phyloP scores from a whole-genome alignment of 257 asterid species.

The Solanum appendiculatum region DNA sequence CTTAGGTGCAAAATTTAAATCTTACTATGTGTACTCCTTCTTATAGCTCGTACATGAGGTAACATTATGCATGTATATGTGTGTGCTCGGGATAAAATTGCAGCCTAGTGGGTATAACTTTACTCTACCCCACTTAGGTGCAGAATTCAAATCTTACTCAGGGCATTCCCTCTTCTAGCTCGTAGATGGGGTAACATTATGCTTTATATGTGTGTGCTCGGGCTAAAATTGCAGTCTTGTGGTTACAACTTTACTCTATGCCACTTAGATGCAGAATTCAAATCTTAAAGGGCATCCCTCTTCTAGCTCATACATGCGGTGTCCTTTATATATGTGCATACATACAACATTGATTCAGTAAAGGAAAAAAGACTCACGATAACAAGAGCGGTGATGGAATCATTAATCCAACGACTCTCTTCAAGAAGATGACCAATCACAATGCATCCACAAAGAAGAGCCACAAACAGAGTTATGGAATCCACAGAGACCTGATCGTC shows the following conservation, averaged over 20 bases:
- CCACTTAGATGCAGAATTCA: neutral
- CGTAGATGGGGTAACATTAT: neutral
- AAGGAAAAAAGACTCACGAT: constrained; percentile 27
- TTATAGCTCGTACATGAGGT: neutral
- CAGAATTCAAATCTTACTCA: neutral
- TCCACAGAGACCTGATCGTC: constrained; percentile 14
- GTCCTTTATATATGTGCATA: neutral
- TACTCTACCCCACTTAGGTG: neutral
- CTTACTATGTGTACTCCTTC: neutral
- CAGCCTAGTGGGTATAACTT: neutral
- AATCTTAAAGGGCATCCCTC: neutral
- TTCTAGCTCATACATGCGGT: neutral
- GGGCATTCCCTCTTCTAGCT: neutral
- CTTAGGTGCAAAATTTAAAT: neutral
- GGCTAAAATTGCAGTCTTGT: neutral
- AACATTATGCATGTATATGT: neutral
- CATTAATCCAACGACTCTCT: constrained; percentile 57
- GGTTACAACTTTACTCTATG: neutral
- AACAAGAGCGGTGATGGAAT: constrained; percentile 41
- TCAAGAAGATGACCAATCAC: constrained; percentile 55
- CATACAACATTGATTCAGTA: neutral
- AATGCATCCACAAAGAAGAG: constrained; percentile 50
- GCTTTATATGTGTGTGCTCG: neutral
- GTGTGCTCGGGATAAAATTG: neutral
- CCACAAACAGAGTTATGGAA: constrained; percentile 37